Conservation (phyloP, 1,284 basidiomycete genomes). For the Earliella scabrosa region DNA sequence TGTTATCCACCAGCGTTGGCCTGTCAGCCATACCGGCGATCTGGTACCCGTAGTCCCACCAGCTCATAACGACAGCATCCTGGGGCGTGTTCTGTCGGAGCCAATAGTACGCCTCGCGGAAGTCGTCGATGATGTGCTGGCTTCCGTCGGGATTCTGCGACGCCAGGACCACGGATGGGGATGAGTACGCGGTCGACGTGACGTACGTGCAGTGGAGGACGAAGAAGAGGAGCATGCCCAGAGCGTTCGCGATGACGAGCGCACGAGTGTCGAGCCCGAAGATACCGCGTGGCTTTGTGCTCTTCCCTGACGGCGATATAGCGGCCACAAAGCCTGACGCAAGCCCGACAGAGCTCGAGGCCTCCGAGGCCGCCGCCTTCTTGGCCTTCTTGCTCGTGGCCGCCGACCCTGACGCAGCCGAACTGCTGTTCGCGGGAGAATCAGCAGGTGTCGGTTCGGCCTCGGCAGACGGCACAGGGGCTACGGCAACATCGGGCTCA, state of each 20-base stretch:
- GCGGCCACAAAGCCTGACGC: constrained; percentile 47
- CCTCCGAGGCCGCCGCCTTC: constrained; percentile 40
- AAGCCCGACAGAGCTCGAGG: constrained; percentile 33
- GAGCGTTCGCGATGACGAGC: constrained; percentile 77
- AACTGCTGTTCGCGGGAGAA: constrained; percentile 33
- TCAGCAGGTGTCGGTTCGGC: constrained; percentile 32
- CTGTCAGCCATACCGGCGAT: constrained; percentile 99
- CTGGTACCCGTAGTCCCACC: constrained; percentile 99
- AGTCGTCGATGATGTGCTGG: constrained; percentile 98
- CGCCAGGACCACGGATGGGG: constrained; percentile 95
- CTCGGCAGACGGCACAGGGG: constrained; percentile 28
- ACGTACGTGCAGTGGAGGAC: constrained; percentile 98
- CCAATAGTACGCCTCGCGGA: constrained; percentile 99
- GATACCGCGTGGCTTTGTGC: constrained; percentile 57
- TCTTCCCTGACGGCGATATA: constrained; percentile 33
- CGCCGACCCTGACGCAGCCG: constrained; percentile 34
- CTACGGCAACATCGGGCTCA: constrained; percentile 54
- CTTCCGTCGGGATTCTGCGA: constrained; percentile 84
- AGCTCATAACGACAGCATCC: constrained; percentile 95
- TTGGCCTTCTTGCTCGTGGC: constrained; percentile 62
- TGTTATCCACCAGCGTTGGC: constrained; percentile 98
- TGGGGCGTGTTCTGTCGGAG: constrained; percentile 93
- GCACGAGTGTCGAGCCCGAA: constrained; percentile 87
- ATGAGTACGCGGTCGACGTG: constrained; percentile 95
- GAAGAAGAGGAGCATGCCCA: constrained; percentile 86